These are phyloP conservation scores for Nicotiana attenuata DNA, from an alignment of 257 asterid genomes.

Conservation along the genomic window DNA sequence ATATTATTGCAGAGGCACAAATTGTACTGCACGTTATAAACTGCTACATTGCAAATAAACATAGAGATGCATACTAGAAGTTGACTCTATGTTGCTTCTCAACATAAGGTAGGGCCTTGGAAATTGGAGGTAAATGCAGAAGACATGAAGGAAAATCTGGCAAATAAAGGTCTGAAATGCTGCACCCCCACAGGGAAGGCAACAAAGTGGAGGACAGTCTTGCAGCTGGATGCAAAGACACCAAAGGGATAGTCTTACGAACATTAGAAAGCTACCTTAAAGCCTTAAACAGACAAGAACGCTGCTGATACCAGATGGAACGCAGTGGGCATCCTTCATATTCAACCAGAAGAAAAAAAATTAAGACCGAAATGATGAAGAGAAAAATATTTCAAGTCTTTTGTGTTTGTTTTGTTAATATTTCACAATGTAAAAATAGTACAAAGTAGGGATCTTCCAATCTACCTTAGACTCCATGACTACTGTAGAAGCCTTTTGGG, in stretches of 20 bases:
- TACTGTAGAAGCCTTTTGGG: not conserved
- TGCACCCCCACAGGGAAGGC: not conserved
- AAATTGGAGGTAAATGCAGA: not conserved
- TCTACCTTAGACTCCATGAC: constrained; percentile 8
- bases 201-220: not conserved
- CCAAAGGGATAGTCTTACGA: not conserved
- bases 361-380: not conserved
- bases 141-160: not conserved
- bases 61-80: not conserved
- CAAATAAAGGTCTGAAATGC: not conserved
- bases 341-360: not conserved
- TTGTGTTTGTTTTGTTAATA: not conserved
- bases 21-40: not conserved
- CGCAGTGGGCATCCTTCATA: not conserved
- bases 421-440: not conserved
- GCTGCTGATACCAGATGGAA: not conserved
- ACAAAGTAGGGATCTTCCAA: not conserved
- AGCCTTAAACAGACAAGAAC: not conserved
- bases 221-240: not conserved
- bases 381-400: not conserved
- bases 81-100: not conserved
- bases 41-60: not conserved
- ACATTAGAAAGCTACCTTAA: not conserved
- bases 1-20: not conserved
- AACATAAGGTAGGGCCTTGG: not conserved